Conservation (phyloP, 2,329 filamentous ascomycete species). For the Arthrobotrys conoides region DNA sequence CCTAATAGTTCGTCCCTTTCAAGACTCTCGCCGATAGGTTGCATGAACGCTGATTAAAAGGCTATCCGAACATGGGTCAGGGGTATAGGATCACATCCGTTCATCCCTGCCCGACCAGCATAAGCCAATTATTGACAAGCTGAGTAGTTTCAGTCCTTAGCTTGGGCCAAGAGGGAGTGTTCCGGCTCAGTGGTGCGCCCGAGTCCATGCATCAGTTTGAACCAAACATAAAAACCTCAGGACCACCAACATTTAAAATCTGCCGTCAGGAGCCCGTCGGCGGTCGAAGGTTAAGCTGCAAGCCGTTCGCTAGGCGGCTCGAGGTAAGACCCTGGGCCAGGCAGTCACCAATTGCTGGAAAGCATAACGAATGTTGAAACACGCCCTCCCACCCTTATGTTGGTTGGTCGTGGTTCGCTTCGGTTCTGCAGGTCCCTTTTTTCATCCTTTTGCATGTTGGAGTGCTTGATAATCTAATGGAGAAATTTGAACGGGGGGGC, state of each 20-base stretch:
- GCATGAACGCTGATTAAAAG: conserved; percentile 61
- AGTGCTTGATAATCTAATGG: conserved; percentile 55
- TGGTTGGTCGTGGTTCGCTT: conserved; percentile 45
- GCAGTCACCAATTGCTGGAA: conserved; percentile 57
- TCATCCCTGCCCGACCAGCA: conserved; percentile 58
- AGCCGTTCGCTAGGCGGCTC: conserved; percentile 60
- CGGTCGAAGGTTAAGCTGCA: conserved; percentile 41
- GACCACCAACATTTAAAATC: conserved; percentile 45
- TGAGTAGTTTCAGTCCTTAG: conserved; percentile 58
- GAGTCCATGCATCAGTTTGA: conserved; percentile 53
- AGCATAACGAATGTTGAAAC: conserved; percentile 59
- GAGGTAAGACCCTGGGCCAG: conserved; percentile 53
- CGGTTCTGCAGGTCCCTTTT: conserved; percentile 59
- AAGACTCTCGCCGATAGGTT: conserved; percentile 61
- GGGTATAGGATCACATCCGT: conserved; percentile 57
- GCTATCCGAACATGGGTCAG: conserved; percentile 61
- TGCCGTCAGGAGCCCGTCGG: conserved; percentile 46
- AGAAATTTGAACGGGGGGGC: conserved; percentile 58
- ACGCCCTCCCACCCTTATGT: conserved; percentile 56
- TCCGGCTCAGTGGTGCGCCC: conserved; percentile 60
- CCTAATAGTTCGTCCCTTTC: conserved; percentile 59
- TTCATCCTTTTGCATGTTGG: conserved; percentile 24
- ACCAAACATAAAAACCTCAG: conserved; percentile 55
- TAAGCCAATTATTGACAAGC: conserved; percentile 53
- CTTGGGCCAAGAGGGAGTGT: conserved; percentile 55